Base-by-base conservation (phyloP, 2,329 filamentous ascomycete species). In the Aspergillus eucalypticola region DNA sequence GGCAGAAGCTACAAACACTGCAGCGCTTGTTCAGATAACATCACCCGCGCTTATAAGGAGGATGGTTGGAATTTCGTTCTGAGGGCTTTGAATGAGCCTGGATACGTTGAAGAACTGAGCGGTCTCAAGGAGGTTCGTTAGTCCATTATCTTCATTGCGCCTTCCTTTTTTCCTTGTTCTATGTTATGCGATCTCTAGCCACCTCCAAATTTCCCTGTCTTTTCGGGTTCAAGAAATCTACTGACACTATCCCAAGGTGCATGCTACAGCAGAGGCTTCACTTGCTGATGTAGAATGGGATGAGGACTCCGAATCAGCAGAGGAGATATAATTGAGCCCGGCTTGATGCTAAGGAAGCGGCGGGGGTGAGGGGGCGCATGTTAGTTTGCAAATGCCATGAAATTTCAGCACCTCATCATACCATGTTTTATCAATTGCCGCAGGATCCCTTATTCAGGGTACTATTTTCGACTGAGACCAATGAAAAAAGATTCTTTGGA, bases 401-500 rank as follows among this genome's bases (percentile, higher is more conserved):
- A 5, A 15, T 35, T 13, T 35, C 25, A 13, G 32, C 32, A 35
- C 11, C 32, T 13, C 32, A 42, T 23, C 52, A 17, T 15, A 27
- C 17, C n/a, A 29, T 42, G 6, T 13, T 44, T 29, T 13, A 42
- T 19, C 8, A 8, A 17, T 17, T 29, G 25, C 42, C 8, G 13
- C 21, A 19, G 51, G 67, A 77, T 29, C 75, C 72, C 3, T 78
- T 49, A 11, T 51, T 13, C 48, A 4, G 51, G 74, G 52, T 77
- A 78, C 23, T 79, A 76, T 72, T 89, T 94, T 64, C 92, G 85
- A 61, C 83, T 81, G 60, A 97, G 74, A 0, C 88, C 92, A 50
- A 98, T 88, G 71, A 97, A 96, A 70, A 90, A 98, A 3, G 88
- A 84, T 75, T 98, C 95, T 73, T 87, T 91, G 0, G 90, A 93